Evolutionary conservation across 2,329 filamentous ascomycete genomes (phyloP), one percentile per base, ranked within the genome.

Genomic region (Dactylellina cionopaga): DNA sequence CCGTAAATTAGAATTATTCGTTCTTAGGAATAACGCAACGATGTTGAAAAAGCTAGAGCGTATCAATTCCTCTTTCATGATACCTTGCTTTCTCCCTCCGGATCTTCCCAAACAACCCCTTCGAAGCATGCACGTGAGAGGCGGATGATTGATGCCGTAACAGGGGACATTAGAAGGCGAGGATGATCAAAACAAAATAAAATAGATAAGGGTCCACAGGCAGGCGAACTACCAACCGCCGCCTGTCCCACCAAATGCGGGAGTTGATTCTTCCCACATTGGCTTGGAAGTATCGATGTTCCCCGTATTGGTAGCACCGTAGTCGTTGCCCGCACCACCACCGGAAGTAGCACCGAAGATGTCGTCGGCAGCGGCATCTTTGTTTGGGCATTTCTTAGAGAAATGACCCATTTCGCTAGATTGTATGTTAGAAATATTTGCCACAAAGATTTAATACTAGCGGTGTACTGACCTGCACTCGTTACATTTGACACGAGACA

Each of bases 341-440:
- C 43, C 59, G 24, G 49, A 70, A 6, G 52, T 68, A 41, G 66
- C 62, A 35, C 44, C 70, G 47, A 63, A 64, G 15, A 29, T 75
- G 33, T 43, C 44, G 37, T 39, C 49, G 7, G 33, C 65, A 17
- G n/a, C 39, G 15, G 66, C 27, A 29, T 29, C 59, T 43, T 65
- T 71, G 51, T 62, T 71, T 19, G 52, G 37, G 29, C 68, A 72
- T 22, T 51, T 55, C n/a, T 24, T 47, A 10, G 59, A 52, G 35
- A 41, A 65, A 47, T 72, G 68, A 2, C 68, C 68, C 52, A 59
- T 65, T 55, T 65, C 68, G 6, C 68, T 72, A 33, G 11, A n/a
- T n/a, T n/a, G n/a, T 39, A 13, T 19, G 5, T 55, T 4, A 31
- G 25, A 17, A 41, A 31, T n/a, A 7, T 2, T 6, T 17, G 10